Evolutionary conservation across 352 stramenopile genomes (phyloP), one percentile per base, ranked within the genome.

Genomic region (Globisporangium polare): DNA sequence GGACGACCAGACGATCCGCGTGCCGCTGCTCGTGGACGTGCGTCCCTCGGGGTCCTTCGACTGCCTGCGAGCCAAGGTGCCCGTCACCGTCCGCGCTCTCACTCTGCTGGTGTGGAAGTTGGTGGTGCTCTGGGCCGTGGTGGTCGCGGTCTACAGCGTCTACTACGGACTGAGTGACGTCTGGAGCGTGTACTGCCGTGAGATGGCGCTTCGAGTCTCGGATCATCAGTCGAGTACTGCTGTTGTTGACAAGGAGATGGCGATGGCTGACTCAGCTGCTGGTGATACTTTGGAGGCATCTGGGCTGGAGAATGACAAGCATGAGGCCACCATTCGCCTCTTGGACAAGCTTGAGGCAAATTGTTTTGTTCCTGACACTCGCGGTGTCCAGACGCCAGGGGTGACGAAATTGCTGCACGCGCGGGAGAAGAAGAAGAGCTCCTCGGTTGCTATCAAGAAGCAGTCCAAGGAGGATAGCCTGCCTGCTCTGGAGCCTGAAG

Each of bases 61-160:
- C 47, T 78, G 71, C 39, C 50, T 74, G 46, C 71, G 60, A 5
- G 72, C 69, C 46, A 65, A 58, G 2, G 52, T 65, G 20, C 27
- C 68, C 47, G 27, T 41, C 18, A 20, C 33, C n/a, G 37, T 66
- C 15, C 42, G 53, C 24, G 31, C 31, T 46, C 47, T 69, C 18
- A 41, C 62, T 18, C 46, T 55, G 18, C 42, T 27, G 46, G 20
- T 46, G 10, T 77, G 73, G 73, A 53, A 61, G 5, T 0, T 74
- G 17, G 53, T 24, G 9, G 33, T 24, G 15, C 15, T 42, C 8
- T 26, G 47, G 6, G 60, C 60, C 9, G 9, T 26, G 26, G 5
- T 41, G 2, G n/a, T 52, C 9, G 26, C 24, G 4, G 1, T 61
- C 15, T 66, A 27, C 20, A 60, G 53, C 10, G 41, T 55, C 17